A percentile compares a stretch with the other conserved stretches of the same genome.
phyloP scores from a whole-genome alignment of 2,329 filamentous ascomycete genomes.

The Calonectria naviculata region DNA sequence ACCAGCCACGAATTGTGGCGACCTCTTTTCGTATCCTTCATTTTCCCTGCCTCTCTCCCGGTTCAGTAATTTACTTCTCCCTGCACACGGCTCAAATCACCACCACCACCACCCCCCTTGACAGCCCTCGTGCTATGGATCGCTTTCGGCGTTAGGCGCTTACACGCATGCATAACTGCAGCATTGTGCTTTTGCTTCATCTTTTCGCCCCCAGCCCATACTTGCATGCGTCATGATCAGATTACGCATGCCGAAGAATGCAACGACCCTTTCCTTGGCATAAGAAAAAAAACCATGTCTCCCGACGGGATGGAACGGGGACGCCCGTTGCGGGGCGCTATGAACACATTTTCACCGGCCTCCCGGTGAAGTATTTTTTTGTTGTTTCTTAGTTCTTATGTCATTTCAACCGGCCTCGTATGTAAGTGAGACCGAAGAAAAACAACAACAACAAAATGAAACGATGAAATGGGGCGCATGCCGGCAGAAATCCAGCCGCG shows the following conservation, averaged over 20 bases:
- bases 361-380: neutral
- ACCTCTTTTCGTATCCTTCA: neutral
- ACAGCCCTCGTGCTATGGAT: neutral
- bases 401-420: neutral
- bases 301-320: neutral
- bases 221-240: constrained; percentile 3
- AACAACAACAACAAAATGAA: too few species aligned
- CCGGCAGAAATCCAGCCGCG: neutral
- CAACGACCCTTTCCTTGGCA: neutral
- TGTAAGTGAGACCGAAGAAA: too few species aligned
- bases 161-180: neutral
- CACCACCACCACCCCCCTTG: neutral
- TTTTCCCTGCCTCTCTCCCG: neutral
- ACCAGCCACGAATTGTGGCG: neutral
- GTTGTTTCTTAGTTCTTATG: too few species aligned
- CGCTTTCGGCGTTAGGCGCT: neutral
- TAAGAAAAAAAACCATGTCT: neutral
- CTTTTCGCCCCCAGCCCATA: neutral
- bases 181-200: neutral
- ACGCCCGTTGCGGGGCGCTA: constrained; percentile 2
- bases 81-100: neutral
- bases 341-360: neutral
- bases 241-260: constrained; percentile 1
- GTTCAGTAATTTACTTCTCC: neutral
- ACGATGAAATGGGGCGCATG: too few species aligned